Conservation (phyloP, 1,139 yeast species). For the Pichia sp. region DNA sequence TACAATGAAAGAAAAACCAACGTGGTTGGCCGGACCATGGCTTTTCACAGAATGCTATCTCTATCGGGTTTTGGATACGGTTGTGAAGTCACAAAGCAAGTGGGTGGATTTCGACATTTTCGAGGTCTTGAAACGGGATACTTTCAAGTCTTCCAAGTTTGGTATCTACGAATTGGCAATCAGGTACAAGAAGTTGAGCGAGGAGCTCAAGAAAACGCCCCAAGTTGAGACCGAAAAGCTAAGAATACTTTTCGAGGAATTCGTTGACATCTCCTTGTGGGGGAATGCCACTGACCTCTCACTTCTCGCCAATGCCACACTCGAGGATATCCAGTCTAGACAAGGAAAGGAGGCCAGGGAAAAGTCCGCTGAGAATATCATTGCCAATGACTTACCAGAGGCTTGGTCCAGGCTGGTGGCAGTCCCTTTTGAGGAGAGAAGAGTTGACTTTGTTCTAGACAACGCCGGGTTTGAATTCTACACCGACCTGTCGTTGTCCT, state of each 20-base stretch:
- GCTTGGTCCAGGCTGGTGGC: slow-evolving; percentile 55
- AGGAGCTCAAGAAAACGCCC: slow-evolving; percentile 31
- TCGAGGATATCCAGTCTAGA: slow-evolving; percentile 83
- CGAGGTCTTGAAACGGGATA: slow-evolving; percentile 59
- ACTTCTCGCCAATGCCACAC: slow-evolving; percentile 72
- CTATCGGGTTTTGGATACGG: slow-evolving; percentile 59
- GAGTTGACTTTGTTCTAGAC: slow-evolving; percentile 85
- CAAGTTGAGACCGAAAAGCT: slow-evolving; percentile 31
- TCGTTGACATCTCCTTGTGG: slow-evolving; percentile 88
- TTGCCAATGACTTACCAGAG: slow-evolving; percentile 65
- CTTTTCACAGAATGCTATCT: slow-evolving; percentile 78
- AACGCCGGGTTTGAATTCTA: slow-evolving; percentile 94
- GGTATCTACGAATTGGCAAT: slow-evolving; percentile 83
- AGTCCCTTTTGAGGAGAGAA: slow-evolving; percentile 31
- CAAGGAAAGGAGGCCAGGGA: slow-evolving; percentile 89
- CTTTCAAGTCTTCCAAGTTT: slow-evolving; percentile 67
- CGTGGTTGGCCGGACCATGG: slow-evolving; percentile 93
- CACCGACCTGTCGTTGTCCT: slow-evolving; percentile 74
- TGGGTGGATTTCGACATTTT: slow-evolving; percentile 73
- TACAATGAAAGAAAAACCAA: slow-evolving; percentile 32
- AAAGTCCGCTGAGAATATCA: slow-evolving; percentile 75
- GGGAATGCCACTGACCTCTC: slow-evolving; percentile 97
- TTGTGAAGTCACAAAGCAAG: slow-evolving; percentile 37
- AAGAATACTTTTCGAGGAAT: slow-evolving; percentile 63
- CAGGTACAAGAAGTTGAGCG: slow-evolving; percentile 52